phyloP scores from a whole-genome alignment of 225 moss, liverwort and hornwort species.

The Lunularia cruciata region DNA sequence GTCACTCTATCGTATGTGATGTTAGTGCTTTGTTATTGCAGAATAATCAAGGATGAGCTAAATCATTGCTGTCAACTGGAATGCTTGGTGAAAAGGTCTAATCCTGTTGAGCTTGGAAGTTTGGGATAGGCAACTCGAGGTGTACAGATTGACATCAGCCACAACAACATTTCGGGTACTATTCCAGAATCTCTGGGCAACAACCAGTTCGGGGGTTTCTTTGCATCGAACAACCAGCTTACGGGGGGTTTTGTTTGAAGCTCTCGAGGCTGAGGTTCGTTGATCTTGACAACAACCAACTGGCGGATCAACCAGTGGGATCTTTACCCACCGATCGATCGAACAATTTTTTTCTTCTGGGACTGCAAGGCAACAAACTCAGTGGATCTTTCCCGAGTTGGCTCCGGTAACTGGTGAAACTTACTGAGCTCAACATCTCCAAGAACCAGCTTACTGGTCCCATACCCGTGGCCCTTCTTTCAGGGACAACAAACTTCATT shows the following conservation, averaged over 20 bases:
- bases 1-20: too few relatives aligned
- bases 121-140: too few relatives aligned
- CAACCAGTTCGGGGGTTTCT: too few relatives aligned
- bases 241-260: slow-evolving; percentile 24
- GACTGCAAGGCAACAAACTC: slow-evolving; percentile 26
- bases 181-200: not conserved
- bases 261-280: slow-evolving; percentile 6
- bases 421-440: not conserved
- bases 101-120: too few relatives aligned
- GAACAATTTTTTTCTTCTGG: slow-evolving; percentile 37
- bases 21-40: too few relatives aligned
- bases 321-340: slow-evolving; percentile 13
- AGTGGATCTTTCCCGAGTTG: too few relatives aligned
- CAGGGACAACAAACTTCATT: not conserved
- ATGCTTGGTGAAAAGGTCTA: too few relatives aligned
- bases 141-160: too few relatives aligned
- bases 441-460: not conserved
- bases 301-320: slow-evolving; percentile 46
- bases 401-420: not conserved
- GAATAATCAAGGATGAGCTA: too few relatives aligned
- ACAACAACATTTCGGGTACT: too few relatives aligned
- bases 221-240: slow-evolving; percentile 21
- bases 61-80: too few relatives aligned
- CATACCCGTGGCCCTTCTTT: not conserved
- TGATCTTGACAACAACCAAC: slow-evolving; percentile 23